Conservation (phyloP, 1,284 basidiomycete species). For the Boletus calvinii region DNA sequence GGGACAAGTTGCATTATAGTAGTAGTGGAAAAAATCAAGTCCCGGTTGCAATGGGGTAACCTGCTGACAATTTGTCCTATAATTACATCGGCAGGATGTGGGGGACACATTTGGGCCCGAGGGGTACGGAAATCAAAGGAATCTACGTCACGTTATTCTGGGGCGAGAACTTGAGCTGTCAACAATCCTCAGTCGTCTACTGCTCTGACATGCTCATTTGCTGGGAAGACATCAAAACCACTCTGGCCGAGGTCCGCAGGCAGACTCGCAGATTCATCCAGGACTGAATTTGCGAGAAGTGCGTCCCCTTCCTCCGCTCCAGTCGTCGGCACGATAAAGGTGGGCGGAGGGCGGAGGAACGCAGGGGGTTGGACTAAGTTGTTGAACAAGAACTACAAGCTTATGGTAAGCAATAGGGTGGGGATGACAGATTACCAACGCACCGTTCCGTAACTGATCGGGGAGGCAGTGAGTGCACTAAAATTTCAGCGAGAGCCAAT, state of each 20-base stretch:
- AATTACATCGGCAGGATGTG: background rate
- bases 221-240: constrained; percentile 70
- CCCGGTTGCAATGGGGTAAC: background rate
- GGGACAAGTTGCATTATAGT: background rate
- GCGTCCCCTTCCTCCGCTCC: constrained; percentile 53
- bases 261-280: constrained; percentile 73
- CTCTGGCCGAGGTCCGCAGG: constrained; percentile 72
- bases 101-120: no score
- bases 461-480: constrained; percentile 9
- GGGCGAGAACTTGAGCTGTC: background rate
- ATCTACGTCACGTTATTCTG: background rate
- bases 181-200: constrained; percentile 9
- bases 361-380: constrained; percentile 62
- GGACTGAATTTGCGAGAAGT: constrained; percentile 42
- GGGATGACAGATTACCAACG: constrained; percentile 19
- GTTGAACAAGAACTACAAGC: constrained; percentile 73
- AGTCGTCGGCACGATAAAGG: constrained; percentile 28
- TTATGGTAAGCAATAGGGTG: constrained; percentile 12
- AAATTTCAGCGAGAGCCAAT: constrained; percentile 30
- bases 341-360: constrained; percentile 48
- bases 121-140: background rate
- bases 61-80: background rate
- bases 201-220: constrained; percentile 42
- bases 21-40: constrained; percentile 1
- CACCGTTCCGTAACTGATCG: constrained; percentile 58